These are phyloP conservation scores for Aspergillus sparsus DNA, from an alignment of 495 filamentous ascomycete species.

Conservation along the genomic window DNA sequence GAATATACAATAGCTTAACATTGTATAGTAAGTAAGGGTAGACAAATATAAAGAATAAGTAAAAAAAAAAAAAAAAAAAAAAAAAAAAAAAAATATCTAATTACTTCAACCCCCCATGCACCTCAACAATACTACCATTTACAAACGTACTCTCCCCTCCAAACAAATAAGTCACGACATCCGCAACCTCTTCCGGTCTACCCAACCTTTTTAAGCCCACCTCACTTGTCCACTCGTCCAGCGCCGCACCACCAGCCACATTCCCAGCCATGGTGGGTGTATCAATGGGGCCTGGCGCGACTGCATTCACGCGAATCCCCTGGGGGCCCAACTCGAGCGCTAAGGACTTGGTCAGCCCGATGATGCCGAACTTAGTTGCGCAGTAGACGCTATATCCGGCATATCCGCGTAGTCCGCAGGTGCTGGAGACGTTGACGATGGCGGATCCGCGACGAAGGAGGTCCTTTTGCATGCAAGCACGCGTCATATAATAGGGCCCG, in stretches of 20 bases:
- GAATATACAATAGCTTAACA: too few species aligned
- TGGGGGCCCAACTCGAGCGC: constrained; percentile 55
- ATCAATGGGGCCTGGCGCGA: constrained; percentile 53
- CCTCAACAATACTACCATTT: constrained; percentile 56
- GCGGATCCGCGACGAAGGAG: constrained; percentile 14
- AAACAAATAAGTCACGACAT: constrained; percentile 55
- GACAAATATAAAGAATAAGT: too few species aligned
- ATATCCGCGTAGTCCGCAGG: constrained; percentile 39
- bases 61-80: too few species aligned
- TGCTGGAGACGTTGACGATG: constrained; percentile 50
- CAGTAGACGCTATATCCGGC: constrained; percentile 50
- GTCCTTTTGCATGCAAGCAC: constrained; percentile 10
- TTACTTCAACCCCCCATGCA: constrained; percentile 40
- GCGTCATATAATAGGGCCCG: constrained; percentile 19
- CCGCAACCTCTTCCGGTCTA: constrained; percentile 52
- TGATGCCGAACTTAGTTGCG: constrained; percentile 54
- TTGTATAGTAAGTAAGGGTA: too few species aligned
- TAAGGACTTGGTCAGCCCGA: constrained; percentile 57
- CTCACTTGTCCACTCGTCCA: constrained; percentile 32
- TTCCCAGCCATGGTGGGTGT: constrained; percentile 43
- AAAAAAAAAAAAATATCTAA: too few species aligned
- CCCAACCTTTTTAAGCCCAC: constrained; percentile 47
- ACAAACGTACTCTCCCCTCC: constrained; percentile 51
- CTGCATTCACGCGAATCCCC: constrained; percentile 55
- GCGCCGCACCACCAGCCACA: constrained; percentile 38